These are phyloP conservation scores for Eucommia ulmoides DNA, from an alignment of 257 asterid species.

Conservation along the genomic window DNA sequence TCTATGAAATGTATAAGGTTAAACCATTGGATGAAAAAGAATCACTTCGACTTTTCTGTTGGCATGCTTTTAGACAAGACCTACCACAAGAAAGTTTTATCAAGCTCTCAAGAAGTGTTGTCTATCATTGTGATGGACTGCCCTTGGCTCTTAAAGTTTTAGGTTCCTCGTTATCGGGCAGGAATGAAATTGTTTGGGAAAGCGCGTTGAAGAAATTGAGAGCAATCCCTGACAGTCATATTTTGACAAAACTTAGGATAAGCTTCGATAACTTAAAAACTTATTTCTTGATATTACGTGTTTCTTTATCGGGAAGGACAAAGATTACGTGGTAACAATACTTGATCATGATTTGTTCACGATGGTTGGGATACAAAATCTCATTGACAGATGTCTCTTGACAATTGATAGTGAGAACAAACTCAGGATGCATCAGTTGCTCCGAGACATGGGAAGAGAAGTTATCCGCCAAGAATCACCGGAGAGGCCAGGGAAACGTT, in stretches of 20 bases:
- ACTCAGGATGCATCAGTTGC: slow-evolving; percentile 1
- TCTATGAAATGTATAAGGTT: background rate
- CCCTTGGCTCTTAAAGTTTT: slow-evolving; percentile 1
- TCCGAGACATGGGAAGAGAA: slow-evolving; percentile 14
- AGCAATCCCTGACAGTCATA: slow-evolving; percentile 1
- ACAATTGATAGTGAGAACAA: background rate
- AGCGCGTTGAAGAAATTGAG: background rate
- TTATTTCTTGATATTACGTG: background rate
- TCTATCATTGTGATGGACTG: background rate
- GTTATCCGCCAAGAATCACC: slow-evolving; percentile 9
- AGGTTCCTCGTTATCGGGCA: background rate
- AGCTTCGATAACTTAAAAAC: background rate
- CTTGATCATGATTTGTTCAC: background rate
- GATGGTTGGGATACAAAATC: slow-evolving; percentile 1
- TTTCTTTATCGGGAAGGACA: slow-evolving; percentile 1
- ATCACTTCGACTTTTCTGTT: slow-evolving; percentile 1
- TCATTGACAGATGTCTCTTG: background rate
- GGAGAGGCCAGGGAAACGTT: slow-evolving; percentile 9
- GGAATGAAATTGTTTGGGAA: background rate
- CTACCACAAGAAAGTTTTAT: background rate
- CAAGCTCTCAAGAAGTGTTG: slow-evolving; percentile 1
- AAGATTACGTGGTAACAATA: background rate
- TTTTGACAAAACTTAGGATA: background rate
- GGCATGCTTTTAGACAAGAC: slow-evolving; percentile 1
- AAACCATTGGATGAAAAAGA: background rate